phyloP scores from a whole-genome alignment of 2,329 filamentous ascomycete species.

The Knoxdaviesia proteae region DNA sequence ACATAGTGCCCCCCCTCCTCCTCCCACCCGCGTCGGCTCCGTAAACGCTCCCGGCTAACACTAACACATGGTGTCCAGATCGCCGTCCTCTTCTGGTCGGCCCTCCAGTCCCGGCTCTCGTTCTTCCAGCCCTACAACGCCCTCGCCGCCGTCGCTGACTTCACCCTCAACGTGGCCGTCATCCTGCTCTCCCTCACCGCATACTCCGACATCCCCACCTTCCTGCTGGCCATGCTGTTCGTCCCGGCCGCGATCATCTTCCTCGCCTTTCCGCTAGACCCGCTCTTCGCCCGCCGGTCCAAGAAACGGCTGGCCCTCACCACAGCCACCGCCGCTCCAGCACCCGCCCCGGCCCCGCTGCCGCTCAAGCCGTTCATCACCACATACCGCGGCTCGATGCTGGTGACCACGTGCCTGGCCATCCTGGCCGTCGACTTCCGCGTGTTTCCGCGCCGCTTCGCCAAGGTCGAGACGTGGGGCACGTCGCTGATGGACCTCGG shows the following conservation, averaged over 20 bases:
- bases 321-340: not conserved
- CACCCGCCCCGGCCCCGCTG: slow-evolving; percentile 19
- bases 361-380: slow-evolving; percentile 85
- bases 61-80: slow-evolving; percentile 28
- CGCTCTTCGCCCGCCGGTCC: slow-evolving; percentile 12
- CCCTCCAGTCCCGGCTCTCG: slow-evolving; percentile 61
- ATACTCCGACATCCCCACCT: slow-evolving; percentile 49
- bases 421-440: slow-evolving; percentile 95
- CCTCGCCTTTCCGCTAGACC: slow-evolving; percentile 25
- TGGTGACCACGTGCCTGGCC: slow-evolving; percentile 71
- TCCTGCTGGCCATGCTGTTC: slow-evolving; percentile 50
- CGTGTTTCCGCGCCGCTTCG: slow-evolving; percentile 82
- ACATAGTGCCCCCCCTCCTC: slow-evolving; percentile 15
- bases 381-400: slow-evolving; percentile 75
- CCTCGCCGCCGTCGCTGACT: slow-evolving; percentile 55
- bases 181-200: slow-evolving; percentile 72
- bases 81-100: slow-evolving; percentile 70
- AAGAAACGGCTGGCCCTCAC: slow-evolving; percentile 12
- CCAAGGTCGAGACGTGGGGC: slow-evolving; percentile 98
- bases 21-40: slow-evolving; percentile 1
- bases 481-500: slow-evolving; percentile 98
- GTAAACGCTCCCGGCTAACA: slow-evolving; percentile 6
- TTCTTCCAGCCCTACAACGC: slow-evolving; percentile 63
- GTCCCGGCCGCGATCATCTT: slow-evolving; percentile 45
- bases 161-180: slow-evolving; percentile 65